phyloP scores from a whole-genome alignment of 371 early-diverging fungal species.

The Circinella umbellata region DNA sequence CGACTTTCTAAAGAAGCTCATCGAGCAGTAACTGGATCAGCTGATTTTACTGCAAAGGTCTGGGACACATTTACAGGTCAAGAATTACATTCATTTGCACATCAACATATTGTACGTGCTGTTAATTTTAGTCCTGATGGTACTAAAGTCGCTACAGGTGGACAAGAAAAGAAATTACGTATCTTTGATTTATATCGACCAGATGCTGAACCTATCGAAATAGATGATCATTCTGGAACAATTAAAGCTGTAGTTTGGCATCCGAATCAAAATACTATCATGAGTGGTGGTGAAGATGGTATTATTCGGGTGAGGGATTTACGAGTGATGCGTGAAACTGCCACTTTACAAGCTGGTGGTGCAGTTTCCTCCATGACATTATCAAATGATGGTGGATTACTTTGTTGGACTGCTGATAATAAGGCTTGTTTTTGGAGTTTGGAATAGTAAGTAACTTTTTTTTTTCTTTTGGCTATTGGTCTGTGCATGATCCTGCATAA shows the following conservation, averaged over 20 bases:
- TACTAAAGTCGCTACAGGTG: constrained; percentile 78
- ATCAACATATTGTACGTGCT: constrained; percentile 83
- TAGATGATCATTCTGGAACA: constrained; percentile 65
- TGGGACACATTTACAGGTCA: constrained; percentile 84
- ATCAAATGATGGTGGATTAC: constrained; percentile 69
- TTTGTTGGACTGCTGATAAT: constrained; percentile 78
- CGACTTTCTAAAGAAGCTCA: constrained; percentile 73
- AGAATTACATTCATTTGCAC: constrained; percentile 69
- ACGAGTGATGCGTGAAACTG: constrained; percentile 65
- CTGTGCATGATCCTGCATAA: neutral
- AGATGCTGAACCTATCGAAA: constrained; percentile 53
- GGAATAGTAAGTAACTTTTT: constrained; percentile 50
- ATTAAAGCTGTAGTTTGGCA: constrained; percentile 79
- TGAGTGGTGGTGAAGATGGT: constrained; percentile 70
- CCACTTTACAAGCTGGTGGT: constrained; percentile 59
- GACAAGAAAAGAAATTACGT: constrained; percentile 78
- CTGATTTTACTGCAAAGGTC: constrained; percentile 88
- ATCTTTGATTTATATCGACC: constrained; percentile 79
- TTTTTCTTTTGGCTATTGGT: neutral
- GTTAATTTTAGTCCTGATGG: constrained; percentile 77
- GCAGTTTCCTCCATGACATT: constrained; percentile 73
- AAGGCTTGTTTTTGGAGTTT: constrained; percentile 77
- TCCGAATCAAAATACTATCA: constrained; percentile 54
- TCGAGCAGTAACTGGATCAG: constrained; percentile 85
- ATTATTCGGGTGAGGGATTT: constrained; percentile 76